Evolutionary conservation across 208 protist species (phyloP), one percentile per base, ranked within the genome.

Genomic region (Crithidia brevicula): DNA sequence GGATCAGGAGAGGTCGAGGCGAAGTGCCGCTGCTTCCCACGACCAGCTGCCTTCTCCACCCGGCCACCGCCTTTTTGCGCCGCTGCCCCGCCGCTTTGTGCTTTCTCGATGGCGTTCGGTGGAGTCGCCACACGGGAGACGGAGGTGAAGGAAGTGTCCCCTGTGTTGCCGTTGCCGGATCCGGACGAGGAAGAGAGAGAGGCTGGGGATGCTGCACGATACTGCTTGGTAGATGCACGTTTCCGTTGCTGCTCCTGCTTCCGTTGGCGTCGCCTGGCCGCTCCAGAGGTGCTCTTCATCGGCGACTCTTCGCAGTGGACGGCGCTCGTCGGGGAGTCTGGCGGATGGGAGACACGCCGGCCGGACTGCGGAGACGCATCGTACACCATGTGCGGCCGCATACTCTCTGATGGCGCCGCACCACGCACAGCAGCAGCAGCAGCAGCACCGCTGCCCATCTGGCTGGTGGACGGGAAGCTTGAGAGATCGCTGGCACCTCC

Each of bases 361-460:
- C n/a, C 30, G 27, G 15, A 2, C 10, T 11, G 50, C 52, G 40
- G 43, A n/a, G 22, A 10, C 7, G n/a, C 46, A 63, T 83, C 77
- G 58, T 81, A 75, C 20, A 83, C 36, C 77, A 83, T 81, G 64
- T 74, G 72, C 4, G 72, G 72, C 27, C 68, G 69, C 77, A 87
- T 83, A 54, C 77, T 82, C n/a, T 77, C 77, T 16, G 74, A 75
- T 8, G 77, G 81, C 15, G 51, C 67, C 53, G 73, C 63, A 10
- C 34, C 56, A 15, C 45, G 8, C 31, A 42, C 57, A 8, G 25
- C 56, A 2, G 22, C 47, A 18, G 6, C 22, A 3, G 15, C 22
- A 6, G 15, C 18, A n/a, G n/a, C n/a, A n/a, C n/a, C n/a, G n/a
- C n/a, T n/a, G n/a, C n/a, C n/a, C n/a, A n/a, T n/a, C n/a, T n/a